These are phyloP conservation scores for Groenewaldozyma sp. DNA, from an alignment of 1,139 yeast genomes.

Conservation along the genomic window DNA sequence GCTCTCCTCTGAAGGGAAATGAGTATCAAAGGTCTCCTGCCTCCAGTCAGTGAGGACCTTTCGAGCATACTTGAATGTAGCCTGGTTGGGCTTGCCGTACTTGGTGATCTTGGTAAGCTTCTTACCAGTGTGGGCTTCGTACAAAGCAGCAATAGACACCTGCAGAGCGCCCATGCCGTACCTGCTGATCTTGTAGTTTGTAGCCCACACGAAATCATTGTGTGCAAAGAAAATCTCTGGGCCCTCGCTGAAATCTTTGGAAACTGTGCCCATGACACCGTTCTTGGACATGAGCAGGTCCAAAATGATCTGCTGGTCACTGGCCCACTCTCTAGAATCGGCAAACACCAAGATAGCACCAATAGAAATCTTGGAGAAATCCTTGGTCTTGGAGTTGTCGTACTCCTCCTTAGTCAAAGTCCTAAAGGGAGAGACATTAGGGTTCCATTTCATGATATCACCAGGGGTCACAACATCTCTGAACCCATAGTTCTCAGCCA, in stretches of 20 bases:
- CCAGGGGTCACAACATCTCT: slow-evolving; percentile 68
- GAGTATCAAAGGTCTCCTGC: slow-evolving; percentile 53
- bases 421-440: slow-evolving; percentile 74
- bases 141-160: slow-evolving; percentile 74
- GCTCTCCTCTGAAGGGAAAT: slow-evolving; percentile 13
- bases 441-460: slow-evolving; percentile 77
- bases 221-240: slow-evolving; percentile 80
- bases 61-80: slow-evolving; percentile 72
- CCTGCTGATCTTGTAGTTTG: slow-evolving; percentile 67
- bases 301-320: slow-evolving; percentile 77
- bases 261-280: slow-evolving; percentile 75
- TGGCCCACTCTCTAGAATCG: slow-evolving; percentile 83
- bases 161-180: slow-evolving; percentile 89
- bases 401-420: slow-evolving; percentile 63
- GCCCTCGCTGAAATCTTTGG: slow-evolving; percentile 63
- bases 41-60: slow-evolving; percentile 71
- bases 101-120: slow-evolving; percentile 60
- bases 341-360: slow-evolving; percentile 75
- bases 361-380: slow-evolving; percentile 52
- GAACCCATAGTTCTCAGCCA: slow-evolving; percentile 71
- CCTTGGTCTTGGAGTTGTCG: slow-evolving; percentile 46
- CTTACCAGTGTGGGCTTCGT: slow-evolving; percentile 70
- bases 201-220: slow-evolving; percentile 84
- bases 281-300: slow-evolving; percentile 63
- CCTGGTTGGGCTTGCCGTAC: slow-evolving; percentile 80